phyloP scores from a whole-genome alignment of 83 land plant genomes.

The Picea engelmannii region DNA sequence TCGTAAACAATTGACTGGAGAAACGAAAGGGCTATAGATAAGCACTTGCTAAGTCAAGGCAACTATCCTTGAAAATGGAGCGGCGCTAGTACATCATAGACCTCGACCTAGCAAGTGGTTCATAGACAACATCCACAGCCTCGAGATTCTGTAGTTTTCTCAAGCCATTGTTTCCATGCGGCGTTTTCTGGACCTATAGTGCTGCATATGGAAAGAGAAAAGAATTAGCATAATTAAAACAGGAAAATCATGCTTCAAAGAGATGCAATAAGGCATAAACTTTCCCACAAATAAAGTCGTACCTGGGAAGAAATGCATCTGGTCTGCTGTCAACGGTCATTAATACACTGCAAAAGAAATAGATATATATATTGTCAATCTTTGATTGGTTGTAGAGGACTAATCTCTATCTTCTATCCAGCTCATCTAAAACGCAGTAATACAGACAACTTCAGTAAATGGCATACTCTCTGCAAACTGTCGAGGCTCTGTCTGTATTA shows the following conservation, averaged over 20 bases:
- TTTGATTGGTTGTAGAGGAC: neutral
- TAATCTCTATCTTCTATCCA: too few species aligned
- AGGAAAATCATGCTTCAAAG: neutral
- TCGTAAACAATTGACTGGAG: too few species aligned
- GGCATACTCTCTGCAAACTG: constrained; percentile 5
- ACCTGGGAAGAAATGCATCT: constrained; percentile 7
- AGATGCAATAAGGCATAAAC: neutral
- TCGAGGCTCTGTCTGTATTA: neutral
- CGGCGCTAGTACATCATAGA: too few species aligned
- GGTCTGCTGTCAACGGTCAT: neutral
- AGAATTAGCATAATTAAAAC: neutral
- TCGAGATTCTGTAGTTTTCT: neutral
- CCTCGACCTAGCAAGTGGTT: neutral
- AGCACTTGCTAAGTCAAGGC: neutral
- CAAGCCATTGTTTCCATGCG: neutral
- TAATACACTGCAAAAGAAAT: neutral
- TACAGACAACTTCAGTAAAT: neutral
- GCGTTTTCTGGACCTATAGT: neutral
- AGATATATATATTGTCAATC: neutral
- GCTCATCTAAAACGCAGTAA: too few species aligned
- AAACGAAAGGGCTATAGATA: too few species aligned
- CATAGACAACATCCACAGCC: constrained; percentile 1
- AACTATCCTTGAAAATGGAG: neutral
- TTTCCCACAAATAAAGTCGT: neutral
- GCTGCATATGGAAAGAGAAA: neutral